Evolutionary conservation across 352 stramenopile genomes (phyloP).

Genomic region (Globisporangium parvum): DNA sequence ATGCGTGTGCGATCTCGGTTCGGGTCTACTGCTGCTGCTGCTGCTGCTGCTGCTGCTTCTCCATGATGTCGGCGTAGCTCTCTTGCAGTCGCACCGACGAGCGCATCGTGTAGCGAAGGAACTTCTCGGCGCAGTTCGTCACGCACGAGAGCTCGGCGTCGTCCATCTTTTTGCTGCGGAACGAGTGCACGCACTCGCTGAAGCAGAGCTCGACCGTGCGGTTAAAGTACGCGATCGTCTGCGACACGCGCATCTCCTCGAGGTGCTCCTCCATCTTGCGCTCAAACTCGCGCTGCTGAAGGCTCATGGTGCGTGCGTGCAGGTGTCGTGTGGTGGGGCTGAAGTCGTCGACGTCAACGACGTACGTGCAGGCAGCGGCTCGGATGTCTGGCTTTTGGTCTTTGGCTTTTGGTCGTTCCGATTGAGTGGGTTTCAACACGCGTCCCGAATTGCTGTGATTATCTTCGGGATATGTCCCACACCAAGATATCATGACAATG

Average conservation of each 20-base stretch:
- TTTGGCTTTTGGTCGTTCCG: not conserved
- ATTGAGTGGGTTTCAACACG: constrained; percentile 10
- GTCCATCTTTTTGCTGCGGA: constrained; percentile 89
- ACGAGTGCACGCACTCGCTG: constrained; percentile 85
- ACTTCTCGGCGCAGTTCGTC: constrained; percentile 88
- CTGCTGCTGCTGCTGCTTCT: constrained; percentile 69
- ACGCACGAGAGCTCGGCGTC: constrained; percentile 87
- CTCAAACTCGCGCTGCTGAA: constrained; percentile 74
- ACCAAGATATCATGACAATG: no score
- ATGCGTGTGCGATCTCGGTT: no score
- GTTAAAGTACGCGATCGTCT: constrained; percentile 88
- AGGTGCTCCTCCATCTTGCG: constrained; percentile 89
- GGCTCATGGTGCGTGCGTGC: constrained; percentile 30
- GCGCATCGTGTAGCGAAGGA: constrained; percentile 88
- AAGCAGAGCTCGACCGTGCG: constrained; percentile 88
- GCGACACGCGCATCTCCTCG: constrained; percentile 88
- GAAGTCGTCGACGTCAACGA: not conserved
- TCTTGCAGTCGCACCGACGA: constrained; percentile 86
- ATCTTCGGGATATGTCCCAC: no score
- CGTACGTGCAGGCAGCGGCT: not conserved
- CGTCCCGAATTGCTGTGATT: no score
- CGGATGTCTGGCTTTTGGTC: no score
- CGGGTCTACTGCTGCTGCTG: constrained; percentile 16
- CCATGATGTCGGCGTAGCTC: constrained; percentile 84
- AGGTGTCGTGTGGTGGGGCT: not conserved